Conservation (phyloP, 2,329 filamentous ascomycete species). For the Rachicladosporium sp. region DNA sequence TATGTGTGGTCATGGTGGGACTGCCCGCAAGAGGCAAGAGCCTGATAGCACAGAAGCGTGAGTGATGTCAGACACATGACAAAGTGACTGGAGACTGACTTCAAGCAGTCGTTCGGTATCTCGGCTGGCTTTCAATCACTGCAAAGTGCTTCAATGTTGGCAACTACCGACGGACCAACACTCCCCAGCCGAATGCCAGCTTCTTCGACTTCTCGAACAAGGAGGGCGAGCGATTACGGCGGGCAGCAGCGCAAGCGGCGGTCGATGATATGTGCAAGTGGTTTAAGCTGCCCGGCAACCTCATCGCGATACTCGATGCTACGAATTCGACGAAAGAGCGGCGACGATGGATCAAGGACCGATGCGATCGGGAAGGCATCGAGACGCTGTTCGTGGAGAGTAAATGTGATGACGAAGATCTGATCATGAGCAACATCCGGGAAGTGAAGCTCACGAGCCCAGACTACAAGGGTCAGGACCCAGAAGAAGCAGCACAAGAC, state of each 20-base stretch:
- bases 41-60: slow-evolving; percentile 77
- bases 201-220: slow-evolving; percentile 90
- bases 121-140: slow-evolving; percentile 90
- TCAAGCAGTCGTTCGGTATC: slow-evolving; percentile 67
- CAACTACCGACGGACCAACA: slow-evolving; percentile 80
- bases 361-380: slow-evolving; percentile 57
- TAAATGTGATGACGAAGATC: slow-evolving; percentile 86
- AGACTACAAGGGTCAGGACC: slow-evolving; percentile 88
- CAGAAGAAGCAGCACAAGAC: slow-evolving; percentile 77
- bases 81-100: slow-evolving; percentile 1
- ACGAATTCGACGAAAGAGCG: slow-evolving; percentile 91
- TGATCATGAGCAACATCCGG: slow-evolving; percentile 96
- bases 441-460: slow-evolving; percentile 87
- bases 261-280: slow-evolving; percentile 88
- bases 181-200: slow-evolving; percentile 79
- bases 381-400: slow-evolving; percentile 95
- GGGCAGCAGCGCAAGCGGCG: slow-evolving; percentile 80
- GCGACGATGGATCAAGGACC: slow-evolving; percentile 80
- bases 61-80: slow-evolving; percentile 1
- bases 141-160: slow-evolving; percentile 96
- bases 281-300: slow-evolving; percentile 65
- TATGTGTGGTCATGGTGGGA: slow-evolving; percentile 98
- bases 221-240: slow-evolving; percentile 80
- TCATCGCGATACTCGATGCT: slow-evolving; percentile 88
- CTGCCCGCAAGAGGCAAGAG: slow-evolving; percentile 92